Conservation (phyloP, 2,329 filamentous ascomycete genomes). For the Aureobasidium mangrovei region DNA sequence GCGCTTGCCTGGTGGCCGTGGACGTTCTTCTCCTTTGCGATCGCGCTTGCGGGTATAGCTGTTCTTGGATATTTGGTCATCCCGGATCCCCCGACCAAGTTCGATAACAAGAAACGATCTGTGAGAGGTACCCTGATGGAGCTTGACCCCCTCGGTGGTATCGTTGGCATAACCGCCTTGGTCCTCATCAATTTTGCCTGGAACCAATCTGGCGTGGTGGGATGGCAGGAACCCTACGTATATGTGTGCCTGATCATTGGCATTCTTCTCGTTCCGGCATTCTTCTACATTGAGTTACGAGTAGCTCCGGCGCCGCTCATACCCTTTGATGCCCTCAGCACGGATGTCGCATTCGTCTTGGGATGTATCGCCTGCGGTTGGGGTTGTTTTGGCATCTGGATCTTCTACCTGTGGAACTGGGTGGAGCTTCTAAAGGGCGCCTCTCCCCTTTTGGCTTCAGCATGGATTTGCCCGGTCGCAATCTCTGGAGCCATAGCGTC, state of each 20-base stretch:
- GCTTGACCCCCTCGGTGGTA: conserved; percentile 36
- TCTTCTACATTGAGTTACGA: conserved; percentile 41
- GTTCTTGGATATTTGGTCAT: conserved; percentile 32
- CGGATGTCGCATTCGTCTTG: conserved; percentile 46
- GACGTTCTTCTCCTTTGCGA: conserved; percentile 37
- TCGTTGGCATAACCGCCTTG: conserved; percentile 46
- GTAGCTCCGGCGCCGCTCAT: conserved; percentile 32
- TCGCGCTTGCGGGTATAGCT: conserved; percentile 31
- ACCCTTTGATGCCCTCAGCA: conserved; percentile 43
- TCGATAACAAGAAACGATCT: conserved; percentile 15
- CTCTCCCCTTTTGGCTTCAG: conserved; percentile 37
- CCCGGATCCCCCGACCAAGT: conserved; percentile 23
- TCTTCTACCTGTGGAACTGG: conserved; percentile 45
- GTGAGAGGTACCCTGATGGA: conserved; percentile 8
- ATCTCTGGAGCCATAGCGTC: conserved; percentile 39
- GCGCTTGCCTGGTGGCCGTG: conserved; percentile 22
- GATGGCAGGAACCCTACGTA: conserved; percentile 48
- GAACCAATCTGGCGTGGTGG: conserved; percentile 50
- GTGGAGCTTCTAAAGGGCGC: conserved; percentile 36
- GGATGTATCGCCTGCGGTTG: conserved; percentile 38
- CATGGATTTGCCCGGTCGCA: conserved; percentile 39
- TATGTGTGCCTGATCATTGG: conserved; percentile 49
- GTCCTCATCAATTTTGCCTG: conserved; percentile 60
- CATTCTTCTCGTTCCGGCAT: conserved; percentile 42
- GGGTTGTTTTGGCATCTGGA: conserved; percentile 44